A percentile compares a stretch with the other conserved stretches of the same genome.
These are phyloP conservation scores for Jatropha multifida DNA, from an alignment of 441 rosid genomes.

Conservation along the genomic window DNA sequence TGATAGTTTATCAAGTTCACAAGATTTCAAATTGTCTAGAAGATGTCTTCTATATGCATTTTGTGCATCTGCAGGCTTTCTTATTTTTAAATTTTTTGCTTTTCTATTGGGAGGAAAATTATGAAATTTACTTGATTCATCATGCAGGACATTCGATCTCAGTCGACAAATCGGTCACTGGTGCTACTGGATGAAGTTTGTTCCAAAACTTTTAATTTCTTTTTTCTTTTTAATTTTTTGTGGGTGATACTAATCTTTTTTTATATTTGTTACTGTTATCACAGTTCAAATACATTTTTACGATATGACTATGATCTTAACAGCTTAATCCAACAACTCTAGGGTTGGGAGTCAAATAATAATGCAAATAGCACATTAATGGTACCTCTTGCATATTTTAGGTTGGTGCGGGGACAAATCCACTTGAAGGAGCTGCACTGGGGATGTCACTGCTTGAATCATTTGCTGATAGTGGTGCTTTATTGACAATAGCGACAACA, in stretches of 20 bases:
- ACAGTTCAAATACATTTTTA: slow-evolving; percentile 1
- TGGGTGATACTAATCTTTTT: neutral
- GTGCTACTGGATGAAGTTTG: slow-evolving; percentile 95
- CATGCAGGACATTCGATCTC: slow-evolving; percentile 73
- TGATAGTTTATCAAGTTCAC: neutral
- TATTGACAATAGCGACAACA: slow-evolving; percentile 92
- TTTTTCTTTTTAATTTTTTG: neutral
- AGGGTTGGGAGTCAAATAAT: neutral
- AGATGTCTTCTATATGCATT: slow-evolving; percentile 16
- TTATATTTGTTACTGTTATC: slow-evolving; percentile 7
- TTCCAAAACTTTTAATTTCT: slow-evolving; percentile 13
- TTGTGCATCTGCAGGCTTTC: neutral
- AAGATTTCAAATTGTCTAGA: slow-evolving; percentile 7
- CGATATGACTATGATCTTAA: neutral
- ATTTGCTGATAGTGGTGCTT: slow-evolving; percentile 71
- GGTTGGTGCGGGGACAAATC: slow-evolving; percentile 99
- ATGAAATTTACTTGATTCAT: slow-evolving; percentile 20
- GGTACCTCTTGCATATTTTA: slow-evolving; percentile 27
- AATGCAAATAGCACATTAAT: neutral
- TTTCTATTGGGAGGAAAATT: slow-evolving; percentile 1
- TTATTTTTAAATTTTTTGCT: neutral
- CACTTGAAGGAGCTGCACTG: slow-evolving; percentile 96
- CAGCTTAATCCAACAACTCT: neutral
- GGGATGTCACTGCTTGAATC: slow-evolving; percentile 92
- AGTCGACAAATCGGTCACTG: slow-evolving; percentile 72